Base-by-base conservation (phyloP, 352 stramenopile species). In the Globisporangium takayamanum region DNA sequence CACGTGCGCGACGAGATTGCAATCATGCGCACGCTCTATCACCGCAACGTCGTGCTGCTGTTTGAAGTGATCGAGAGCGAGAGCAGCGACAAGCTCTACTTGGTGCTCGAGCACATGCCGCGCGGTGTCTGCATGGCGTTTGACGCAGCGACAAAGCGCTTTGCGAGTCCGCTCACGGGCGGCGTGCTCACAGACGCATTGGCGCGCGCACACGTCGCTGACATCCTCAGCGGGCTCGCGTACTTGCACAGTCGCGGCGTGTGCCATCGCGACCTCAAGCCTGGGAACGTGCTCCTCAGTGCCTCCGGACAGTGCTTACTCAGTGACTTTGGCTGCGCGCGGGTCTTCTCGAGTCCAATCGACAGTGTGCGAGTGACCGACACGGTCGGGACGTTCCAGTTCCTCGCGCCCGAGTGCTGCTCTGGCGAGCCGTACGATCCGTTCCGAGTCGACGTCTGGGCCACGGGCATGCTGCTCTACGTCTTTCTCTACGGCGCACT, bases 231-330 rank as follows among this genome's bases (percentile, higher is more conserved):
- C 48, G 89, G 87, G 18, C 66, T 97, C 39, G 55, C 78, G 44
- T 97, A 96, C 30, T 63, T 96, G 5, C 89, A 96, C 61, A 42
- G 53, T 12, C 75, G 73, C 16, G 60, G 74, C 54, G 74, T 97
- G 50, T 94, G 88, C 48, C 89, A 97, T 63, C 84, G 89, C 20
- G 89, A 97, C 59, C 80, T 97, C 45, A 97, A 97, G 76, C 88
- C 89, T 1, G 87, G 94, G 50, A 97, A 97, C 55, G 70, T 97
- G 14, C 69, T 97, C 14, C 57, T 97, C 22, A 95, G 89, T 46
- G 76, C 66, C n/a, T 67, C 70, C 4, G 76, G 74, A 16, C 88
- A 84, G 12, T 94, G 89, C 49, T 88, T 93, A 26, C 69, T 97
- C 46, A 81, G 80, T 3, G 89, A 97, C 60, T 96, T 97, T 69